Evolutionary conservation across 305 asterid genomes (phyloP).

Genomic region (Fraxinus xanthoxyloides): DNA sequence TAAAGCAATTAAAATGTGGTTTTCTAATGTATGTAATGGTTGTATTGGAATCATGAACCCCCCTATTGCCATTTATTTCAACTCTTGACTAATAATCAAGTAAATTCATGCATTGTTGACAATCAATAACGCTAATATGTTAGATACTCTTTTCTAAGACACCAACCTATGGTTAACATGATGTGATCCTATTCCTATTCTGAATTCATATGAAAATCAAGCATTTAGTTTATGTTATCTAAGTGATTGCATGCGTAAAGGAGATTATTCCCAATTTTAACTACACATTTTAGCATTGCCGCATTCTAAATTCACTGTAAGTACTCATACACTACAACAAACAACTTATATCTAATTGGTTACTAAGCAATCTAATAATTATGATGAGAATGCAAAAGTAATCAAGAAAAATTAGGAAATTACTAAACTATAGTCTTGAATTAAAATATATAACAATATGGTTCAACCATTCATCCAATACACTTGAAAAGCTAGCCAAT

Average conservation of each 20-base stretch:
- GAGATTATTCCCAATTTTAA: no score
- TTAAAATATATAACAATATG: no score
- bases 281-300: no score
- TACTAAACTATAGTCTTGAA: background rate
- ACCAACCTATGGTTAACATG: background rate
- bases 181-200: background rate
- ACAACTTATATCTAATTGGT: no score
- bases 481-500: background rate
- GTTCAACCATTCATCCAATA: no score
- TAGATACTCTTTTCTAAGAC: no score
- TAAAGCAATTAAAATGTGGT: background rate
- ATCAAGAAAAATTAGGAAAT: background rate
- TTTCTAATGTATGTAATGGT: no score
- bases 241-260: background rate
- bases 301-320: no score
- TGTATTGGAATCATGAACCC: background rate
- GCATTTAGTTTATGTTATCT: no score
- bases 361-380: background rate
- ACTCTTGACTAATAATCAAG: background rate
- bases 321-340: no score
- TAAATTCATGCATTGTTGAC: no score
- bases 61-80: background rate
- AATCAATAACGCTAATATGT: no score
- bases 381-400: background rate
- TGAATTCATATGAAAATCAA: background rate